Base-by-base conservation (phyloP, 2,329 filamentous ascomycete genomes). In the Calonectria leucothoes region DNA sequence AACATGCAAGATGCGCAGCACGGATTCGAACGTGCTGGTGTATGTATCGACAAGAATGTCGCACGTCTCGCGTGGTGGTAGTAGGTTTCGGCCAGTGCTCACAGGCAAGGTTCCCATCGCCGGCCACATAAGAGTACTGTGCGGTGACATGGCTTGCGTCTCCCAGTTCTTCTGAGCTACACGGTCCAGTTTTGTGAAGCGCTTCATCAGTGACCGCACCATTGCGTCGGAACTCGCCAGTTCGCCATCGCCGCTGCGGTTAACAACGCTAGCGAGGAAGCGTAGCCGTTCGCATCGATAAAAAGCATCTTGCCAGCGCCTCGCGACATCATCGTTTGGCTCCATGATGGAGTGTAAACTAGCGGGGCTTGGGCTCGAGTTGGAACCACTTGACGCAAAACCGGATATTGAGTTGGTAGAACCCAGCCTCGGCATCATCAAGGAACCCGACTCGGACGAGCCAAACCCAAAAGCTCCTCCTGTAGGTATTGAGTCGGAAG, bases 1-100 rank as follows among this genome's bases (percentile, higher is more conserved):
- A 7, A 89, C 79, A 80, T 92, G 87, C 23, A 92, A 55, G 31
- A 91, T 84, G 15, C 90, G 85, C 76, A 88, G 88, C 23, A 89
- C 86, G 3, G 87, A 86, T 76, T 91, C 89, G 42, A 89, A 84
- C 3, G 87, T 87, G 67, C 89, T 83, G 45, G 91, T 80, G 81
- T 90, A 90, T 27, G 82, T 77, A 6, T 85, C 82, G 52, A 90
- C 80, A 6, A 90, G 83, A 48, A 83, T 77, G 66, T 89, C 87
- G 2, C 74, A 75, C 70, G 63, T 85, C 82, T 1, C 83, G 79
- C 74, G 71, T 3, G 73, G 69, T 6, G 75, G 75, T 11, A 76
- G n/a, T 17, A 76, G 27, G 10, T 20, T 37, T 27, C 70, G 42
- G 23, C 61, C 70, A 12, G 64, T 52, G 25, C 35, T 33, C n/a